Evolutionary conservation across 371 early-diverging fungal species (phyloP).

Genomic region (Rhizomucor pusillus): DNA sequence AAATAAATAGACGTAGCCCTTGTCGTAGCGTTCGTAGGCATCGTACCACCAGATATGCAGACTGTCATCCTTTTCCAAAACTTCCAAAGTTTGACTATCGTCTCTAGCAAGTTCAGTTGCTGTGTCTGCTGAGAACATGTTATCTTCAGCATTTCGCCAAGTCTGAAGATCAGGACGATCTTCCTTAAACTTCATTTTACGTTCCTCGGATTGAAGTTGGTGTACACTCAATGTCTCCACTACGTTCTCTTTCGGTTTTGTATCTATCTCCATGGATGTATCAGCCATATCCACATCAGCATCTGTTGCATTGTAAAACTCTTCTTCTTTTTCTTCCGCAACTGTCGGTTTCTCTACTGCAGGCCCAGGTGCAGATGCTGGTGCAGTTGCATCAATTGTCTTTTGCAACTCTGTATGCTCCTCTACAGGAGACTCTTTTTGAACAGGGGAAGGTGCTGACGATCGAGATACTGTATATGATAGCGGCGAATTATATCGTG

Average conservation of each 20-base stretch:
- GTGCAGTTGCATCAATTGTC: too few species aligned
- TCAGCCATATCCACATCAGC: constrained; percentile 16
- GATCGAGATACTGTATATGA: too few species aligned
- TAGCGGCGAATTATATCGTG: background rate
- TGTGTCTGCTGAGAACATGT: background rate
- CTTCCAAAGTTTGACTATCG: constrained; percentile 13
- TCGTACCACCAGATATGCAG: constrained; percentile 91
- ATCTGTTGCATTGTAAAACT: background rate
- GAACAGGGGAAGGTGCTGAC: too few species aligned
- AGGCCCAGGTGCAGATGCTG: too few species aligned
- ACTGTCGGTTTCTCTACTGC: too few species aligned
- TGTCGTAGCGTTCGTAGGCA: constrained; percentile 77
- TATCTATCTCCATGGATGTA: constrained; percentile 10
- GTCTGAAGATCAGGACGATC: constrained; percentile 25
- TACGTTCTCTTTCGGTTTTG: constrained; percentile 8
- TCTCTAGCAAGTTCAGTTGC: constrained; percentile 19
- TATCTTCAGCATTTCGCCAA: constrained; percentile 26
- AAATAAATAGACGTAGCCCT: constrained; percentile 84
- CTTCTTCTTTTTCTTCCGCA: background rate
- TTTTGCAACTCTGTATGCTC: too few species aligned
- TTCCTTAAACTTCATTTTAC: constrained; percentile 5
- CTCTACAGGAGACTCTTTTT: too few species aligned
- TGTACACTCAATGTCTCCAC: constrained; percentile 6
- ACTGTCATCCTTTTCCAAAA: constrained; percentile 61
- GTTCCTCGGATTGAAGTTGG: background rate